Evolutionary conservation across 148 eudicot genomes (phyloP).

Genomic region (Pharnaceum exiguum): DNA sequence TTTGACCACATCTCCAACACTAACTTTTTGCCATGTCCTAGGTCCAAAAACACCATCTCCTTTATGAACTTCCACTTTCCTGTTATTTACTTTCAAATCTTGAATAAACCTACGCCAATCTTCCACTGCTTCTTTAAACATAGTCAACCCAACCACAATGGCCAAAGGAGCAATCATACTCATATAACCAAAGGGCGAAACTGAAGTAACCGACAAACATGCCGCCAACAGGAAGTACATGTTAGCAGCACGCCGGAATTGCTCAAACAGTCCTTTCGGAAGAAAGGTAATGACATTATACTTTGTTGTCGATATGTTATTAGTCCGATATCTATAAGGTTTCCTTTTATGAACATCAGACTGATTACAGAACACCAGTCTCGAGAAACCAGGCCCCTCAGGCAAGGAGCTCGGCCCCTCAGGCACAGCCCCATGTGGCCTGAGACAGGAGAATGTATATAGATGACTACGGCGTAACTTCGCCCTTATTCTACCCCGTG

Average conservation of each 20-base stretch:
- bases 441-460: conserved; percentile 64
- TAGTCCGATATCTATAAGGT: conserved; percentile 60
- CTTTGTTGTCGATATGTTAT: conserved; percentile 87
- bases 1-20: conserved; percentile 85
- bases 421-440: conserved; percentile 18
- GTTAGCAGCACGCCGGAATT: conserved; percentile 92
- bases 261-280: conserved; percentile 91
- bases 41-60: conserved; percentile 55
- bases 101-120: conserved; percentile 89
- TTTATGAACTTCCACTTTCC: conserved; percentile 64
- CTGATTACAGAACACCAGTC: conserved; percentile 70
- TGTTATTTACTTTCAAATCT: conserved; percentile 74
- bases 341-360: conserved; percentile 53
- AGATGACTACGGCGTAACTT: conserved; percentile 61
- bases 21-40: conserved; percentile 65
- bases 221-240: conserved; percentile 85
- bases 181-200: conserved; percentile 70
- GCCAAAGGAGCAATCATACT: conserved; percentile 94
- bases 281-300: conserved; percentile 64
- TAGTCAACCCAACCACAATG: conserved; percentile 88
- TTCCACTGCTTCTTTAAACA: conserved; percentile 90
- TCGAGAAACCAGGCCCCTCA: conserved; percentile 66
- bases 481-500: conserved; percentile 66
- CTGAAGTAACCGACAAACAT: conserved; percentile 55
- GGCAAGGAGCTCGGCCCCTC: conserved; percentile 37